Conservation (phyloP, 257 asterid species). For the Solanum piurae region DNA sequence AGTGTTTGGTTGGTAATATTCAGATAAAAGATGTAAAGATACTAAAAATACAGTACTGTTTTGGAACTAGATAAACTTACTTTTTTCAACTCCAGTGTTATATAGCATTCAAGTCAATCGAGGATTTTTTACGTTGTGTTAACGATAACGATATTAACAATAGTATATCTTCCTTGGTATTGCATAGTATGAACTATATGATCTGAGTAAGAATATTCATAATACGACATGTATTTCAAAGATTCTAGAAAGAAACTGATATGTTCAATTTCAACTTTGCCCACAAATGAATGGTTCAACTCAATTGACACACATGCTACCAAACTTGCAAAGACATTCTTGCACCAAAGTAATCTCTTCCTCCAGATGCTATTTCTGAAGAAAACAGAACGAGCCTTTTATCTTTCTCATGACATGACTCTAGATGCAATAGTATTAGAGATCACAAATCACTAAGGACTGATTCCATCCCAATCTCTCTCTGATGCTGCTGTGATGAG, state of each 20-base stretch:
- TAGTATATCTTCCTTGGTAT: background rate
- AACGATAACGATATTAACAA: background rate
- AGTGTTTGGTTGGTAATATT: background rate
- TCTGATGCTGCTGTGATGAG: background rate
- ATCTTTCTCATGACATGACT: background rate
- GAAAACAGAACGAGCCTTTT: background rate
- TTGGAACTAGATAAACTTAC: background rate
- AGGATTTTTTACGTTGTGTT: background rate
- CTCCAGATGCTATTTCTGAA: background rate
- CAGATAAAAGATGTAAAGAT: background rate
- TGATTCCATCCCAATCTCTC: background rate
- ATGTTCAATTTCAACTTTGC: background rate
- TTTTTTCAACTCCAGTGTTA: background rate
- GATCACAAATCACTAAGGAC: background rate
- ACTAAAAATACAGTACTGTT: background rate
- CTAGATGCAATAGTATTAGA: background rate
- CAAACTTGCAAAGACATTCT: background rate
- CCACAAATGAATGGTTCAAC: background rate
- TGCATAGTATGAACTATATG: background rate
- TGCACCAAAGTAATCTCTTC: background rate
- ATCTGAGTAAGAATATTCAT: background rate
- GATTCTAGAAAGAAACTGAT: background rate
- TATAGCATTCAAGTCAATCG: background rate
- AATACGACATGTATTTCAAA: background rate
- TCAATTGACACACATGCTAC: background rate